Conservation (phyloP, 73 alveolate species). For the Halteria grandinella region DNA sequence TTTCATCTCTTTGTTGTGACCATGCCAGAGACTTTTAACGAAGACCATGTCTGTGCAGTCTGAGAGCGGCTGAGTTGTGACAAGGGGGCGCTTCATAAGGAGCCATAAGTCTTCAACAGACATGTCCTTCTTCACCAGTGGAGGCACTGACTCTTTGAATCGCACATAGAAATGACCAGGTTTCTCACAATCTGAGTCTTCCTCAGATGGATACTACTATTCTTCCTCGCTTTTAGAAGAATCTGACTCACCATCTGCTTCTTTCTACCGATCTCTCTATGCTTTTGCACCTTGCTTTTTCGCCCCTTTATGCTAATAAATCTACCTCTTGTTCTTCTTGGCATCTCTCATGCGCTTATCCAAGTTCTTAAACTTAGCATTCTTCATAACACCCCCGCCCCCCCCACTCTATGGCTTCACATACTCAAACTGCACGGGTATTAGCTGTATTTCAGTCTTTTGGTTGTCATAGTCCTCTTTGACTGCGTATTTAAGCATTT, state of each 20-base stretch:
- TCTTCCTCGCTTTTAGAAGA: conserved; percentile 19
- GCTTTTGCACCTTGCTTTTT: not conserved
- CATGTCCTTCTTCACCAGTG: conserved; percentile 52
- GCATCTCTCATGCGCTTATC: conserved; percentile 29
- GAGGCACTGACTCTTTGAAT: conserved; percentile 28
- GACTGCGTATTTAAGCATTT: conserved; percentile 57
- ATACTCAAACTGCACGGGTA: conserved; percentile 42
- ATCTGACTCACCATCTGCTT: not conserved
- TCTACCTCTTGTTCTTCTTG: conserved; percentile 15
- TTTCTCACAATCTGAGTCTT: conserved; percentile 30
- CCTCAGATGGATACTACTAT: not conserved
- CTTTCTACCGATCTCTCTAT: not conserved
- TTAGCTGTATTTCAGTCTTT: conserved; percentile 38
- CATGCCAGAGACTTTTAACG: conserved; percentile 61
- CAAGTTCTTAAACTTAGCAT: conserved; percentile 48
- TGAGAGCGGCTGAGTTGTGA: conserved; percentile 25
- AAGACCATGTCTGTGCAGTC: conserved; percentile 54
- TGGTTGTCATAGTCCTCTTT: conserved; percentile 65
- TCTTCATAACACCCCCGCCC: conserved; percentile 6
- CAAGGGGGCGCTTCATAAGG: conserved; percentile 50
- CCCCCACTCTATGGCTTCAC: conserved; percentile 29
- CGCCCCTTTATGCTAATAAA: not conserved
- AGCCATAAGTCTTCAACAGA: conserved; percentile 68
- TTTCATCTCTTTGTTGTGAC: conserved; percentile 25
- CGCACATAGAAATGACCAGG: conserved; percentile 45